Base-by-base conservation (phyloP, 768 basidiomycete species). In the Fomitopsis serialis region DNA sequence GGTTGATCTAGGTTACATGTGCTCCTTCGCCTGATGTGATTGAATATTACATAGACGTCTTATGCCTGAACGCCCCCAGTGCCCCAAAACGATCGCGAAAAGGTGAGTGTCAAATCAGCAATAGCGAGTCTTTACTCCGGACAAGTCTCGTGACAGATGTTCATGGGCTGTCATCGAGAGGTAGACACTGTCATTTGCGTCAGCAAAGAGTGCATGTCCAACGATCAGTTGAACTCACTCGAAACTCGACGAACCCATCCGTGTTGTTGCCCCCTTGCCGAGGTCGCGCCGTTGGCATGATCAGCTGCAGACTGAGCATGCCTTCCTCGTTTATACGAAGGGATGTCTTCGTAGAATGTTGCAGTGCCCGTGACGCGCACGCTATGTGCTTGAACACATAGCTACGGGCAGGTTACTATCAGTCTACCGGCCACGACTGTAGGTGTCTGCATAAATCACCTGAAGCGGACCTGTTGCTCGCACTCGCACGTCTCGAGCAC, bases 401-500 rank as follows among this genome's bases (percentile, higher is more conserved):
- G 61, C 94, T 98, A 61, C 6, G 19, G 10, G 3, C 42, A 22
- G 4, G 19, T 9, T 21, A 15, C 19, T 43, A 15, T n/a, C 24
- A 12, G 19, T 17, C 10, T 45, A 12, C 35, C 11, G 17, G 21
- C 4, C 29, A 25, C 49, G 1, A 42, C 12, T 32, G 25, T 3
- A 4, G 27, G n/a, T 24, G 43, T 25, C 6, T 24, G 21, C n/a
- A 37, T 11, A 21, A 45, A 73, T 44, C 57, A 93, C 93, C 84
- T 89, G 67, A 90, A 91, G 34, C 73, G 76, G 29, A 93, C 77
- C 7, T 72, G 70, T 34, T 75, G 72, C 11, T 68, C 73, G 66
- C 95, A 98, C 55, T 96, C 90, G 61, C 97, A 93, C 0, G 84
- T 81, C 68, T 97, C 93, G 27, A 98, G 77, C 0, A 98, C 89